Base-by-base conservation (phyloP, 441 rosid genomes). In the Viola pubescens region DNA sequence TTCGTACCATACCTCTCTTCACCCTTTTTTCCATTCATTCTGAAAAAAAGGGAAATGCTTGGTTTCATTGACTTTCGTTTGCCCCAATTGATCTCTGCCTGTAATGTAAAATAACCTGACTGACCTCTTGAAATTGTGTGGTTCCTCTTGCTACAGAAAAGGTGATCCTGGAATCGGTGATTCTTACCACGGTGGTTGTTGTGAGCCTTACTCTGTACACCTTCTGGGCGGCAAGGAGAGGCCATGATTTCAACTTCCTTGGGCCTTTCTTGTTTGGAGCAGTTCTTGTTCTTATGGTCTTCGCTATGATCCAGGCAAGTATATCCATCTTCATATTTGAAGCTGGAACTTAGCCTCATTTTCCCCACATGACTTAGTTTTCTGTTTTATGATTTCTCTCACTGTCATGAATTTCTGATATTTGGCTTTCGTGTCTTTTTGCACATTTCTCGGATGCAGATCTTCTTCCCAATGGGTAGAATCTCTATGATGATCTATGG, bases 211-310 rank as follows among this genome's bases (percentile, higher is more conserved):
- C 97, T 0, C 59, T 84, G 2, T 91, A 87, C 81, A 91, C 98
- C 5, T 91, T 91, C 71, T 91, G 97, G 96, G 98, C 95, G 0
- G 95, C 94, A 0, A 77, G 74, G 62, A 83, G 82, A 76, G 98
- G 98, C 65, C 78, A 89, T 54, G 97, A 89, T 70, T 92, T 92
- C 66, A 84, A 59, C 59, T 92, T 92, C 74, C 91, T 91, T 9
- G 95, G 98, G 4, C 98, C 95, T 37, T 89, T 91, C 77, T 74
- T 89, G 75, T 87, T 85, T 62, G 97, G 89, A 59, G 87, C 91
- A 2, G 0, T 92, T 57, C 51, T 87, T 4, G 79, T 87, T 62
- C 88, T 92, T 12, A 64, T 89, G 56, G 79, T 89, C 12, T 89
- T 89, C 60, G 79, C 81, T 38, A n/a, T 89, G 11, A 84, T 92